Base-by-base conservation (phyloP, 352 stramenopile species). In the Phytophthora lateralis region DNA sequence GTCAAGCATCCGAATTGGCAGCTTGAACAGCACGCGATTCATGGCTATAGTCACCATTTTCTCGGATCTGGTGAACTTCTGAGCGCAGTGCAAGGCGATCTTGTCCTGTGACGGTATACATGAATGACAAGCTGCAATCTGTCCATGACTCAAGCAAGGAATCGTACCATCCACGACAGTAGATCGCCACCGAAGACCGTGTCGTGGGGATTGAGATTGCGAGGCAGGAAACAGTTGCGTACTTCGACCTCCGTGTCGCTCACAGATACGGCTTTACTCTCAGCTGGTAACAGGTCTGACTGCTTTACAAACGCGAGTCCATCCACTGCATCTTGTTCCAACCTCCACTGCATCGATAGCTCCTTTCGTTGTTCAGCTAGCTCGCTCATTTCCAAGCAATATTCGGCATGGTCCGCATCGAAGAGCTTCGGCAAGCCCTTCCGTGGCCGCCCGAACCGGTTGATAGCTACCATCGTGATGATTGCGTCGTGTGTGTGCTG, bases 41-140 rank as follows among this genome's bases (percentile, higher is more conserved):
- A 89, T 85, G n/a, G 76, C 60, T 37, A 86, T 78, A 3, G 80
- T 89, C 37, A 78, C 71, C 75, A 88, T 89, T 47, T 78, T 75
- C 55, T 85, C 67, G 54, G 75, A 85, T 55, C 77, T 81, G 17
- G 75, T 83, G 42, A 89, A 88, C 29, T 73, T 84, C 21, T 75
- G 78, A 20, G 80, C 77, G 30, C 77, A 89, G 56, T 83, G 81
- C n/a, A 81, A 56, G 3, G 77, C 80, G 8, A 74, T 73, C 30
- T 73, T 74, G 60, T 87, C 77, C 75, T 84, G 27, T 24, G 8
- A 6, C 3, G 35, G 3, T 24, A 7, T 17, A 39, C 4, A 39
- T 9, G 3, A 15, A n/a, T 39, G 12, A 6, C 3, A 17, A 39
- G n/a, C 34, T 39, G 15, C 34, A 17, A n/a, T 39, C 6, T 39